These are phyloP conservation scores for Acorus gramineus DNA, from an alignment of 106 monocot genomes.

Conservation along the genomic window DNA sequence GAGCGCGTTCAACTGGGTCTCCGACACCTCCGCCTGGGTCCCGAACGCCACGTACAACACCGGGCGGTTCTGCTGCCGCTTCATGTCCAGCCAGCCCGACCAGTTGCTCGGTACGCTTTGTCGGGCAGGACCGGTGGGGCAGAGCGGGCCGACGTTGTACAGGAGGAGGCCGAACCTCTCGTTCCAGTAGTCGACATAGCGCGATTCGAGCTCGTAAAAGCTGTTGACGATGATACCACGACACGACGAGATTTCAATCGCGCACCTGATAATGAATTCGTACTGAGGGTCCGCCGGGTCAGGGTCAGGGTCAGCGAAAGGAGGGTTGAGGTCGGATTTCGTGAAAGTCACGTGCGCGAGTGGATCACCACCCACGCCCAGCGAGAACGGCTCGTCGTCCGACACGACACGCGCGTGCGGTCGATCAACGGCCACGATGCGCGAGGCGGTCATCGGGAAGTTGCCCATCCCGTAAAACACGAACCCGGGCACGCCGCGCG, in stretches of 20 bases:
- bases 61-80: neutral
- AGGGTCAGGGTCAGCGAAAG: slow-evolving; percentile 19
- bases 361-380: neutral
- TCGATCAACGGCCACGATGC: neutral
- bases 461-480: slow-evolving; percentile 14
- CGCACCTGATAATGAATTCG: neutral
- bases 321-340: slow-evolving; percentile 7
- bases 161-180: neutral
- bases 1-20: slow-evolving; percentile 11
- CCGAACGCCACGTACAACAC: slow-evolving; percentile 19
- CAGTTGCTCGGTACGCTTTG: neutral
- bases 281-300: neutral
- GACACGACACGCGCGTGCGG: slow-evolving; percentile 9
- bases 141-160: slow-evolving; percentile 31
- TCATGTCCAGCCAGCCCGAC: slow-evolving; percentile 19
- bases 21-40: slow-evolving; percentile 8
- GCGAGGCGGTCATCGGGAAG: slow-evolving; percentile 1
- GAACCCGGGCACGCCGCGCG: slow-evolving; percentile 13
- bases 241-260: neutral
- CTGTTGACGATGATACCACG: slow-evolving; percentile 15
- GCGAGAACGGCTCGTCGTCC: slow-evolving; percentile 9
- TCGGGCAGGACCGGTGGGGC: slow-evolving; percentile 1
- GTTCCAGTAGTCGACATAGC: slow-evolving; percentile 22
- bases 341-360: slow-evolving; percentile 13
- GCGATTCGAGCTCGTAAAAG: slow-evolving; percentile 21